A percentile compares a stretch with the other conserved stretches of the same genome.
These are phyloP conservation scores for Paracorniculantispora psalliotae DNA, from an alignment of 2,329 filamentous ascomycete species.

Conservation along the genomic window DNA sequence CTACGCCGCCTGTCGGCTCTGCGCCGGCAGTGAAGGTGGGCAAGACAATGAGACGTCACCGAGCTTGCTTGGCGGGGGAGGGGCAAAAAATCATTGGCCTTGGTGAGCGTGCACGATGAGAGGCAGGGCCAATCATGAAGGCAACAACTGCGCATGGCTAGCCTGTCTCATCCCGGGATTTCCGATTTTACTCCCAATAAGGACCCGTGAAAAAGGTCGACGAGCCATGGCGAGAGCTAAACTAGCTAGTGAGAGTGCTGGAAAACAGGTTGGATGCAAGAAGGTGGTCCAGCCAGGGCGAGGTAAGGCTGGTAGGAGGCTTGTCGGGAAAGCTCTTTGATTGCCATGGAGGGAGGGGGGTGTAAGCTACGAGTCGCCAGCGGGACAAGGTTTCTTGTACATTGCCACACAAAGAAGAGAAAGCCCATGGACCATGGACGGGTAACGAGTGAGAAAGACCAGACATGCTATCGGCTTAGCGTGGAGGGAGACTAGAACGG, in stretches of 20 bases:
- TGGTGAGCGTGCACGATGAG: background rate
- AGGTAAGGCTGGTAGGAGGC: background rate
- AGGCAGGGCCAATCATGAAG: constrained; percentile 5
- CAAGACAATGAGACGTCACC: constrained; percentile 9
- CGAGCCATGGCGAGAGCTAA: too few species aligned
- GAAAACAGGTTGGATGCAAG: too few species aligned
- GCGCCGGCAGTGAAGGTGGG: background rate
- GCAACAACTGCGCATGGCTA: constrained; percentile 7
- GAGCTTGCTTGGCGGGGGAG: constrained; percentile 7
- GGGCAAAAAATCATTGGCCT: background rate
- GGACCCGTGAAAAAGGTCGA: background rate
- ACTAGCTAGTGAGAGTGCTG: too few species aligned
- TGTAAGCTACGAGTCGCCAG: background rate
- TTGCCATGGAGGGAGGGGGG: background rate
- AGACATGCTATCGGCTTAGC: background rate
- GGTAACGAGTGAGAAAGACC: too few species aligned
- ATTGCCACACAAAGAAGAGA: background rate
- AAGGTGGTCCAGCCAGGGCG: background rate
- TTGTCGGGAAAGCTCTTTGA: background rate
- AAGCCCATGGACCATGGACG: too few species aligned
- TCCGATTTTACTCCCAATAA: constrained; percentile 1
- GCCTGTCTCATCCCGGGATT: background rate
- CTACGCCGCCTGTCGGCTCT: background rate
- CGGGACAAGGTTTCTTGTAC: background rate
- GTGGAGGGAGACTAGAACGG: background rate